A percentile compares a stretch with the other conserved stretches of the same genome.
Conservation (phyloP, 2,329 filamentous ascomycete genomes). For the Aspergillus japonicus region DNA sequence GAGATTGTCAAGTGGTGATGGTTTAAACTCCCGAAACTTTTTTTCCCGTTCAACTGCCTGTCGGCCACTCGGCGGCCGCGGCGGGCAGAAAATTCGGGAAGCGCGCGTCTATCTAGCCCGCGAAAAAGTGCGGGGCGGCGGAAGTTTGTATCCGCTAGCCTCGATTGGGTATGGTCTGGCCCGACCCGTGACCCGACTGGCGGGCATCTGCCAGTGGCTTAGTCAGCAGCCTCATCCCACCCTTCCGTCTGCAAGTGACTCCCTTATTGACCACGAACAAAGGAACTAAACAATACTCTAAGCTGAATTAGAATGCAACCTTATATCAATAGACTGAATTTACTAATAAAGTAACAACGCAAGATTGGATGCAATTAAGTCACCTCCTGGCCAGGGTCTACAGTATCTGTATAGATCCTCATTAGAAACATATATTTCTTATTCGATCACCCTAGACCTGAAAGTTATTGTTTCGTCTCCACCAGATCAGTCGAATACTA, state of each 20-base stretch:
- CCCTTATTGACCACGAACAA: no score
- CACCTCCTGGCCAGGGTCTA: no score
- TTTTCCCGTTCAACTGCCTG: not conserved
- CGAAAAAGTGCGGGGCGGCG: slow-evolving; percentile 15
- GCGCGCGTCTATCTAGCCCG: slow-evolving; percentile 13
- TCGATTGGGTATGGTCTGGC: slow-evolving; percentile 1
- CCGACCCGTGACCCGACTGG: not conserved
- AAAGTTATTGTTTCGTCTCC: slow-evolving; percentile 3
- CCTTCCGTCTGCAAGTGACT: no score
- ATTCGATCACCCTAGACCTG: slow-evolving; percentile 15
- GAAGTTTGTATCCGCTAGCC: not conserved
- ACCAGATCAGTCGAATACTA: slow-evolving; percentile 10
- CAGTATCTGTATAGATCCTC: not conserved
- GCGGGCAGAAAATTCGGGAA: slow-evolving; percentile 2
- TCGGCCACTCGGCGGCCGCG: not conserved
- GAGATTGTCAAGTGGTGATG: not conserved
- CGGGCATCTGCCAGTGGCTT: not conserved
- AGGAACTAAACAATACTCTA: not conserved
- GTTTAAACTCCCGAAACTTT: not conserved
- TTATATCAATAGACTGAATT: no score
- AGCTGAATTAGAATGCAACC: not conserved
- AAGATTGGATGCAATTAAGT: no score
- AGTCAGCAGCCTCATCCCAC: not conserved
- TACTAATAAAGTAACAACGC: no score
- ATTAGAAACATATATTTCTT: slow-evolving; percentile 20